phyloP scores from a whole-genome alignment of 75 land plant species.

The Sequoiadendron giganteum region DNA sequence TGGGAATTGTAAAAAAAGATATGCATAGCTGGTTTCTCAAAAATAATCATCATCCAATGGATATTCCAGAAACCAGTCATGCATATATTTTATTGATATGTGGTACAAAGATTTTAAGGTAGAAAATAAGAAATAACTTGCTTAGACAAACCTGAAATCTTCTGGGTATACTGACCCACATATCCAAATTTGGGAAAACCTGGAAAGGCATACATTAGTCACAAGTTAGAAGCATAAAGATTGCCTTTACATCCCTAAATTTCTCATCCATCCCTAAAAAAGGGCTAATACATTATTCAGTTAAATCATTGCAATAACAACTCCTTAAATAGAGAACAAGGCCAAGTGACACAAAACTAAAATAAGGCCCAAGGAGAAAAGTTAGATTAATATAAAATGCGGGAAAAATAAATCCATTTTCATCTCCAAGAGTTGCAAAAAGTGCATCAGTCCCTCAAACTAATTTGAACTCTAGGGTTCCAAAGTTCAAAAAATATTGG shows the following conservation, averaged over 20 bases:
- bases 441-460: background rate
- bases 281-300: background rate
- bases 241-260: background rate
- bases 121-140: background rate
- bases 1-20: too few relatives aligned
- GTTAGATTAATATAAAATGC: background rate
- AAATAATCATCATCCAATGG: too few relatives aligned
- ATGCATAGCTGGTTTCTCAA: too few relatives aligned
- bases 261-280: background rate
- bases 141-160: conserved; percentile 3
- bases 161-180: conserved; percentile 5
- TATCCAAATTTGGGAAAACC: background rate
- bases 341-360: background rate
- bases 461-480: background rate
- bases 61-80: too few relatives aligned
- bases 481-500: background rate
- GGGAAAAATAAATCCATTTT: background rate
- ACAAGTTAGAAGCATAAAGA: background rate
- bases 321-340: background rate
- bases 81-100: too few relatives aligned
- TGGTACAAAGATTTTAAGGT: too few relatives aligned
- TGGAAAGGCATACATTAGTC: background rate
- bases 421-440: background rate
- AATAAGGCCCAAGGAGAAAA: background rate
- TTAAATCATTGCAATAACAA: background rate